Base-by-base conservation (phyloP, 2,329 filamentous ascomycete species). In the Botrytis aclada region DNA sequence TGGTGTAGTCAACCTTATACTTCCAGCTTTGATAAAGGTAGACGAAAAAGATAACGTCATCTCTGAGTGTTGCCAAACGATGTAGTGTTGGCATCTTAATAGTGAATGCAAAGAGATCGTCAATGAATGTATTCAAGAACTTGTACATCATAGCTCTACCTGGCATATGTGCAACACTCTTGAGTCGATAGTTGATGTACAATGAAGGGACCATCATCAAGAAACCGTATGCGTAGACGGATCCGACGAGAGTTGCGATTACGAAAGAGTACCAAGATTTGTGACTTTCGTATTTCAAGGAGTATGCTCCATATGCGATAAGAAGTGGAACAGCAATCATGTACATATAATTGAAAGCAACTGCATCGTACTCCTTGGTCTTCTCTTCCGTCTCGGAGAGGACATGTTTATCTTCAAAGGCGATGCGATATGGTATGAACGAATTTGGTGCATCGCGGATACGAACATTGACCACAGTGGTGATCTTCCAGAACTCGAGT, bases 21-120 rank as follows among this genome's bases (percentile, higher is more conserved):
- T 92, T 92, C 88, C 90, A 99, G 74, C 91, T 89, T 84, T 99
- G 96, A 84, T 99, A 99, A 6, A 99, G 79, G 84, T 98, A 99
- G 74, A 99, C 87, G 81, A 99, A 99, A 87, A 99, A 99, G 81
- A 99, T 98, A 77, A 99, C 87, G 80, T 99, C 96, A 81, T 99
- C 96, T 74, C 96, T 88, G 76, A 99, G 88, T 0, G 96, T 98
- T 0, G 96, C 94, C 69, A 99, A 86, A 25, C 96, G 90, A 83
- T 99, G 96, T 69, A 99, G 86, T 75, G 95, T 89, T 0, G 96
- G 96, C 96, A 99, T 99, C 85, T 98, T 98, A 85, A 99, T 98
- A 56, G 96, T 99, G 80, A 98, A 99, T 3, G 96, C 96, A 81
- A 99, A 99, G 45, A 99, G 86, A 81, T 99, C 96, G 83, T 99